A percentile compares a stretch with the other conserved stretches of the same genome.
These are phyloP conservation scores for Echinochloa phyllopogon DNA, from an alignment of 176 grass and related monocot species.

Conservation along the genomic window DNA sequence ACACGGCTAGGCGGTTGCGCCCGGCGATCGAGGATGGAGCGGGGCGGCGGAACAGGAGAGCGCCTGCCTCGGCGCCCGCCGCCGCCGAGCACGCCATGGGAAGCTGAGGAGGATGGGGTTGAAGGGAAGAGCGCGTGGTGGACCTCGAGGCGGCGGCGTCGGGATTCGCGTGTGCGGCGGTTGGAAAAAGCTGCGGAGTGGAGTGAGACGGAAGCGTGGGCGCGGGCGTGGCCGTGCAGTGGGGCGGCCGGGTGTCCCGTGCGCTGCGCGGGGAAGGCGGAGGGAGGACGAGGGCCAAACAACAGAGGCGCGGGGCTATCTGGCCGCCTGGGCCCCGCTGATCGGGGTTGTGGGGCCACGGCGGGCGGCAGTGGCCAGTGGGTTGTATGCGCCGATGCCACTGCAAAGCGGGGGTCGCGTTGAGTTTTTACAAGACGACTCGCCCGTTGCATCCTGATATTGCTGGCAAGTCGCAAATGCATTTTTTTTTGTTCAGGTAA, in stretches of 20 bases:
- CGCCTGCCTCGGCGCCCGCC: conserved; percentile 40
- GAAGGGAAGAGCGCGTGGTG: no score
- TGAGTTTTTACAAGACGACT: no score
- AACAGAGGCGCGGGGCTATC: conserved; percentile 29
- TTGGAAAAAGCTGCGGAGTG: conserved; percentile 37
- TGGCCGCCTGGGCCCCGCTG: background rate
- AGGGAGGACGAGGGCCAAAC: conserved; percentile 9
- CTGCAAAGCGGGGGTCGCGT: background rate
- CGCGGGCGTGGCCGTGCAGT: conserved; percentile 13
- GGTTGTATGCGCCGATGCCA: background rate
- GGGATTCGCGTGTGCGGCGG: conserved; percentile 24
- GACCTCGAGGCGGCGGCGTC: conserved; percentile 14
- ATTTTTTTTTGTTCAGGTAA: background rate
- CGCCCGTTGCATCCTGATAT: background rate
- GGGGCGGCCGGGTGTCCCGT: conserved; percentile 27
- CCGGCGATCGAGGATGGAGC: conserved; percentile 8
- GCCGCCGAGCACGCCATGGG: conserved; percentile 46
- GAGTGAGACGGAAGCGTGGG: conserved; percentile 44
- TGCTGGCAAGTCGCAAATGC: background rate
- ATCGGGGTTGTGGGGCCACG: background rate
- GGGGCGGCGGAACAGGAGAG: conserved; percentile 38
- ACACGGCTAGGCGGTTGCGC: conserved; percentile 30
- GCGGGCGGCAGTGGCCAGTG: background rate
- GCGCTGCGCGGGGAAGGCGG: conserved; percentile 35
- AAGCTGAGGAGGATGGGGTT: background rate